Evolutionary conservation across 2,329 filamentous ascomycete species (phyloP), one percentile per base, ranked within the genome.

Genomic region (Arachnopeziza araneosa): DNA sequence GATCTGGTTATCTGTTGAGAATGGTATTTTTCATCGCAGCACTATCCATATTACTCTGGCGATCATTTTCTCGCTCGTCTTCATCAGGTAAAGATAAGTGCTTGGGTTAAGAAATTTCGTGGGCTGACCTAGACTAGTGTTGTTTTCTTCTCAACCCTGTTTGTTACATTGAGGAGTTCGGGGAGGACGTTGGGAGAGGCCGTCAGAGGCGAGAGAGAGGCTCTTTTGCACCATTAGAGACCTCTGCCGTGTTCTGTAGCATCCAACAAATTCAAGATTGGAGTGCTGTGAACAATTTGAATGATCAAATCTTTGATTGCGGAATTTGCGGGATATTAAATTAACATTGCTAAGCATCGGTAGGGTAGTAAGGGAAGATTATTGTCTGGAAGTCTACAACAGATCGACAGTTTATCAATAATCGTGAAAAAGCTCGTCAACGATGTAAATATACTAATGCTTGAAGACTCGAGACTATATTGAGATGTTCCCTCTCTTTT

Each of bases 1-100:
- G 54, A 21, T 55, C 14, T 55, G 54, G 54, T n/a, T 55, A 22
- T n/a, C 44, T 2, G n/a, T 55, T 50, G 32, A 55, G 21, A 55
- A 48, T 17, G 54, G 54, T 10, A 32, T 55, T 44, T 7, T 44
- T 19, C 12, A 44, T 44, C 36, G 17, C 36, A 55, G 50, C 50
- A 6, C 23, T 55, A 10, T 50, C 54, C 12, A 21, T 55, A 5
- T 22, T 26, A 9, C 50, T 55, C 36, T 44, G 5, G 17, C 10
- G 3, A 44, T 44, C 17, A 19, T 44, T 19, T 14, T 44, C 6
- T 44, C 36, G 4, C 17, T 44, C 6, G 36, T 44, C 12, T 44
- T 44, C 12, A 19, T 44, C 36, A 14, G 36, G 36, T 44, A 44
- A 8, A 12, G 36, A 14, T 19, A 44, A 17, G 36, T 44, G 6